These are phyloP conservation scores for Lecanoromycetidae sp. DNA, from an alignment of 2,329 filamentous ascomycete species.

Conservation along the genomic window DNA sequence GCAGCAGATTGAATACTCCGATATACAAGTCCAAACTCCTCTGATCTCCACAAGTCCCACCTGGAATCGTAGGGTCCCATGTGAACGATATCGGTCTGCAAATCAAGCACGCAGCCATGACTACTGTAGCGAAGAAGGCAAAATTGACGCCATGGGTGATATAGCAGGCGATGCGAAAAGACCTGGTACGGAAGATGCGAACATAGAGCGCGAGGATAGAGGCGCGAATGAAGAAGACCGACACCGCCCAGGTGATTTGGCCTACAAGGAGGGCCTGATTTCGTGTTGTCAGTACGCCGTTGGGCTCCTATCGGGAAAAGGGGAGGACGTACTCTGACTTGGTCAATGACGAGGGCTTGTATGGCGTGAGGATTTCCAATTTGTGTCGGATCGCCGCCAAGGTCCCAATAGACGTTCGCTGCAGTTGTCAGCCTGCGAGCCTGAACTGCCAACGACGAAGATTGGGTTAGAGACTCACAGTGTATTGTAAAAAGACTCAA, in stretches of 20 bases:
- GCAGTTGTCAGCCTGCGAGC: neutral
- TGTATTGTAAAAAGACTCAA: constrained; percentile 5
- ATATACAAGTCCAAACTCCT: constrained; percentile 11
- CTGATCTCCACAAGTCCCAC: constrained; percentile 26
- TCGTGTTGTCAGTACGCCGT: neutral
- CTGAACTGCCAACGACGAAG: neutral
- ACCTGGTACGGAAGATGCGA: constrained; percentile 9
- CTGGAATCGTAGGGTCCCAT: constrained; percentile 26
- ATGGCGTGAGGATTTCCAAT: constrained; percentile 6
- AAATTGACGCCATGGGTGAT: constrained; percentile 5
- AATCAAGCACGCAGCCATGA: constrained; percentile 26
- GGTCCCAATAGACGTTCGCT: constrained; percentile 10
- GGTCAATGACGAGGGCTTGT: neutral
- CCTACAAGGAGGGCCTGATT: constrained; percentile 6
- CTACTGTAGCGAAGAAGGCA: constrained; percentile 18
- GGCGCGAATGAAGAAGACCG: constrained; percentile 13
- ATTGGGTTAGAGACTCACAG: neutral
- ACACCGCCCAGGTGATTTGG: constrained; percentile 5
- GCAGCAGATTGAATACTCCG: constrained; percentile 12
- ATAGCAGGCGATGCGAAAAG: constrained; percentile 14
- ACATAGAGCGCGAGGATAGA: constrained; percentile 13
- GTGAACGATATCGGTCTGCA: constrained; percentile 29
- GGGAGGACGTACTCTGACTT: constrained; percentile 5
- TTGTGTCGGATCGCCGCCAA: constrained; percentile 7
- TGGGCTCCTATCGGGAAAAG: neutral